Evolutionary conservation across 225 moss, liverwort and hornwort species (phyloP).

Genomic region (Sphagnum tenellum): DNA sequence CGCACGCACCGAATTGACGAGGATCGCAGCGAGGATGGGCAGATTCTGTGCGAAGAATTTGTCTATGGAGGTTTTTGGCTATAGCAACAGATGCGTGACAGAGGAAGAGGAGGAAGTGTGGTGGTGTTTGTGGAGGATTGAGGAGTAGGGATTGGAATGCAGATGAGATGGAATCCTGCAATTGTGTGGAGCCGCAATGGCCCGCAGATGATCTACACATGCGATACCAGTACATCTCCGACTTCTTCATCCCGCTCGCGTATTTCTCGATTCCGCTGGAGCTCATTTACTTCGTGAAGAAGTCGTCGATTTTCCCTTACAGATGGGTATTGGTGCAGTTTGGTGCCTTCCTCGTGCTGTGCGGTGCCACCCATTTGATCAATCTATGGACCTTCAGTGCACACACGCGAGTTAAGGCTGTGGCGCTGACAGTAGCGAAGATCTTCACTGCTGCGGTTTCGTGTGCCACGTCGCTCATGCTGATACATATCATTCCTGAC

Average conservation of each 20-base stretch:
- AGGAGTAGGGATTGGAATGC: too few species aligned
- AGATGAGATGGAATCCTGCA: neutral
- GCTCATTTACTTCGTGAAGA: too few species aligned
- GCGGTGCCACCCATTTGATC: constrained; percentile 8
- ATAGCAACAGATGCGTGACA: too few species aligned
- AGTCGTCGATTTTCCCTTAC: too few species aligned
- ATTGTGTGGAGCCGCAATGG: constrained; percentile 2
- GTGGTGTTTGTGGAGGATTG: too few species aligned
- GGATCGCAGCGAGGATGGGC: too few species aligned
- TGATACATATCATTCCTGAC: constrained; percentile 6
- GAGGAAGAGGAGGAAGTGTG: too few species aligned
- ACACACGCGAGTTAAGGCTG: constrained; percentile 1
- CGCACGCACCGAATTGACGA: too few species aligned
- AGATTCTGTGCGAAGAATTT: too few species aligned
- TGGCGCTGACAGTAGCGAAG: constrained; percentile 1
- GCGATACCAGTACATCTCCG: constrained; percentile 7
- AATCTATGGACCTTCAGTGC: constrained; percentile 2
- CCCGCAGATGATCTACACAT: constrained; percentile 5
- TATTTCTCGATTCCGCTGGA: constrained; percentile 3
- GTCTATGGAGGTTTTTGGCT: too few species aligned
- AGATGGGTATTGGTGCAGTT: too few species aligned
- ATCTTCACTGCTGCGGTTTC: constrained; percentile 5
- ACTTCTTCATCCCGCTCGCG: constrained; percentile 9
- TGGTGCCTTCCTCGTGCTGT: too few species aligned
- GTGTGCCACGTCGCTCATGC: constrained; percentile 5